Conservation (phyloP, 192 early-diverging fungal genomes). For the Entomortierella parvispora region DNA sequence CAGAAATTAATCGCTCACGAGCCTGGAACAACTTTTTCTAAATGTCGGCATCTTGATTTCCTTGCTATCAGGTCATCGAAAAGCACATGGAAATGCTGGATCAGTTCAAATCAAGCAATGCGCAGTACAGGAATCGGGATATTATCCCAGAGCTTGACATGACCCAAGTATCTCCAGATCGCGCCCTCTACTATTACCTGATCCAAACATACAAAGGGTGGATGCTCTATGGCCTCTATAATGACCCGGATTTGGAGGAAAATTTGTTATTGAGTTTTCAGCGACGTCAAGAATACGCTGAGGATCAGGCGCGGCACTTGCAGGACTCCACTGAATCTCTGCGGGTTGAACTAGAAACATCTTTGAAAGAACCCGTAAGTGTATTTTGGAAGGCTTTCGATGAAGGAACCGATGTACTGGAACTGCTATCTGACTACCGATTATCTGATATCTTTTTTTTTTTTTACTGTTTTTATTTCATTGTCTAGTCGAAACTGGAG, state of each 20-base stretch:
- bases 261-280: slow-evolving; percentile 59
- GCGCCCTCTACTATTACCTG: slow-evolving; percentile 68
- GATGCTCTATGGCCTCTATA: slow-evolving; percentile 62
- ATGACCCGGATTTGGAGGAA: slow-evolving; percentile 62
- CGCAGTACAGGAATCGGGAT: slow-evolving; percentile 15
- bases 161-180: slow-evolving; percentile 52
- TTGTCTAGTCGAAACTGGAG: slow-evolving; percentile 60
- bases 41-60: too few species aligned
- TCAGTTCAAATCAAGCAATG: background rate
- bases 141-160: slow-evolving; percentile 40
- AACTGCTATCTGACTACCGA: background rate
- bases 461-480: background rate
- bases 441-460: too few species aligned
- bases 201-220: slow-evolving; percentile 63
- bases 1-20: too few species aligned
- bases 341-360: slow-evolving; percentile 53
- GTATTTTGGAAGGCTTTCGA: background rate
- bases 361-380: slow-evolving; percentile 49
- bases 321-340: slow-evolving; percentile 48
- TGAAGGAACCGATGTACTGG: background rate
- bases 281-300: slow-evolving; percentile 57
- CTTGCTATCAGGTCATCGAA: slow-evolving; percentile 40
- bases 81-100: slow-evolving; percentile 21
- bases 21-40: too few species aligned
- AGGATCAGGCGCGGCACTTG: slow-evolving; percentile 53